Evolutionary conservation across 768 basidiomycete species (phyloP).

Genomic region (Cystobasidium ongulense): DNA sequence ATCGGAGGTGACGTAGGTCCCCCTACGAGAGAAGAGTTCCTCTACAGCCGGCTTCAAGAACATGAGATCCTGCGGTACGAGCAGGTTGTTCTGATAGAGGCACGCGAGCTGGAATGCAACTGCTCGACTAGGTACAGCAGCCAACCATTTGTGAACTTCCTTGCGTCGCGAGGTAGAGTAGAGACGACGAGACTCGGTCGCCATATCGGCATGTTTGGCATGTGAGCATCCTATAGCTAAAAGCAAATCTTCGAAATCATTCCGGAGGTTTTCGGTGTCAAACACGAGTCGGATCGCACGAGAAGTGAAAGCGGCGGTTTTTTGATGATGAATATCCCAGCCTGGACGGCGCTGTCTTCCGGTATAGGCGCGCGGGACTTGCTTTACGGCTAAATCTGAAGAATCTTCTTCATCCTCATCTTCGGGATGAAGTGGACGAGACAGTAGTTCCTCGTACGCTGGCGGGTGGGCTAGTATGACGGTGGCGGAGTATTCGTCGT

Average conservation of each 20-base stretch:
- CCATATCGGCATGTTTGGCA: slow-evolving; percentile 9
- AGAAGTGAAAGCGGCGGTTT: slow-evolving; percentile 13
- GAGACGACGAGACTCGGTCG: neutral
- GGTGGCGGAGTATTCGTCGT: slow-evolving; percentile 9
- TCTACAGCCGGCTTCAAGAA: slow-evolving; percentile 14
- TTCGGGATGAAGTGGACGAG: neutral
- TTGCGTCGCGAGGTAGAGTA: neutral
- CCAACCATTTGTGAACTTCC: slow-evolving; percentile 3
- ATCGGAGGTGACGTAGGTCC: slow-evolving; percentile 16
- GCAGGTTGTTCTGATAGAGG: slow-evolving; percentile 23
- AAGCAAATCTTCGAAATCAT: slow-evolving; percentile 25
- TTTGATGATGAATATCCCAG: slow-evolving; percentile 5
- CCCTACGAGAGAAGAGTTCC: neutral
- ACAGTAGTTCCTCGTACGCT: slow-evolving; percentile 9
- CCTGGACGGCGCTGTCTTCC: slow-evolving; percentile 13
- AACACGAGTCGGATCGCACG: slow-evolving; percentile 19
- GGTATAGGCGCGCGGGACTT: neutral
- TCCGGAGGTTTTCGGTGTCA: slow-evolving; percentile 6
- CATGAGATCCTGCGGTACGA: slow-evolving; percentile 22
- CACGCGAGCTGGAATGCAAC: slow-evolving; percentile 30
- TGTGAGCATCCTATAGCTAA: slow-evolving; percentile 5
- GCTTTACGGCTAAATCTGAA: neutral
- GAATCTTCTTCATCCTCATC: neutral
- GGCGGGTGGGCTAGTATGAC: slow-evolving; percentile 19
- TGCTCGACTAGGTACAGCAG: neutral